Evolutionary conservation across 306 rosid species (phyloP).

Genomic region (Lupinus albus): DNA sequence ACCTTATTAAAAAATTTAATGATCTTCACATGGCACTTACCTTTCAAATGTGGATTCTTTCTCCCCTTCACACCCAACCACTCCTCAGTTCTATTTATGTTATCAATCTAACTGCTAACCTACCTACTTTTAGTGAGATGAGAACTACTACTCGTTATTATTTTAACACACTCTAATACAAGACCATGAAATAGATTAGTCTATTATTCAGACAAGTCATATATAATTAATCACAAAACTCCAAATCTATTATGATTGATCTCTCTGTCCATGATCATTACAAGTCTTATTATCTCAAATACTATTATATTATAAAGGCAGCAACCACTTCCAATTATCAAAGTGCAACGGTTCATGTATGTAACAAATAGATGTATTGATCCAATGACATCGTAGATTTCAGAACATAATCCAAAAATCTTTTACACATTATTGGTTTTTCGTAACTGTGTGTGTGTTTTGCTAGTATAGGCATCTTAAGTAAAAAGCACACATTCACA

Average conservation of each 20-base stretch:
- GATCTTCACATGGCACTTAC: conserved; percentile 69
- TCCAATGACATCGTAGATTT: conserved; percentile 37
- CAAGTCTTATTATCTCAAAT: conserved; percentile 37
- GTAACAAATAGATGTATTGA: conserved; percentile 41
- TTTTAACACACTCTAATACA: conserved; percentile 32
- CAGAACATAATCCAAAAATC: conserved; percentile 40
- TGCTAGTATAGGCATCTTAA: conserved; percentile 3
- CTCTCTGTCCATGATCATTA: conserved; percentile 35
- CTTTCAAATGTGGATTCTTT: conserved; percentile 47
- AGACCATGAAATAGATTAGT: conserved; percentile 33
- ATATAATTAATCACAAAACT: conserved; percentile 37
- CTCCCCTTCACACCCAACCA: conserved; percentile 44
- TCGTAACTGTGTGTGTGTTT: conserved; percentile 27
- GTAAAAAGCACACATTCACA: no score
- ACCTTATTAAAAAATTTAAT: conserved; percentile 50
- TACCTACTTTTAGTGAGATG: conserved; percentile 16
- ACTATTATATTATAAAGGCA: conserved; percentile 1
- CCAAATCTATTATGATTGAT: conserved; percentile 45
- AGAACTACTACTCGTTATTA: conserved; percentile 29
- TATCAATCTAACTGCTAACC: conserved; percentile 41
- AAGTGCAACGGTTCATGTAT: conserved; percentile 42
- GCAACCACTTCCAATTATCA: conserved; percentile 43
- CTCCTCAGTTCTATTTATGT: conserved; percentile 35
- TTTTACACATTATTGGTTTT: conserved; percentile 46
- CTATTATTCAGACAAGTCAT: conserved; percentile 37